A percentile compares a stretch with the other conserved stretches of the same genome.
Evolutionary conservation across 805 yeast species (phyloP).

Genomic region (Tanozyma kutaoensis): DNA sequence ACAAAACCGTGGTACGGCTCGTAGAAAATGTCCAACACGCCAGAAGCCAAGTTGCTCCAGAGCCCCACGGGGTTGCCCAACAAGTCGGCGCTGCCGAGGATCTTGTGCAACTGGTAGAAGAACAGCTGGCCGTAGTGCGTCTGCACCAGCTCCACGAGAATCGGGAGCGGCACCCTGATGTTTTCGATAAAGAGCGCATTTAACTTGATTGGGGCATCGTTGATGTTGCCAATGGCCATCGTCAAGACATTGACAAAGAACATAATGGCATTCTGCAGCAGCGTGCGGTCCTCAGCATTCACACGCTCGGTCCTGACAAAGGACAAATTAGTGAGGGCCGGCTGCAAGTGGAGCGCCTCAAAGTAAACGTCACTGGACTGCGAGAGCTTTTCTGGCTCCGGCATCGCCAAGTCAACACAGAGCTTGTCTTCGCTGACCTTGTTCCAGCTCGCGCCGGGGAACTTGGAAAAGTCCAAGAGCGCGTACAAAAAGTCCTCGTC

Average conservation of each 20-base stretch:
- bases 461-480: constrained; percentile 61
- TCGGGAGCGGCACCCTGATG: constrained; percentile 72
- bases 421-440: constrained; percentile 28
- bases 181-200: constrained; percentile 84
- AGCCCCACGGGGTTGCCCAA: constrained; percentile 96
- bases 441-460: constrained; percentile 78
- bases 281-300: constrained; percentile 46
- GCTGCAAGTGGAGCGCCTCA: constrained; percentile 87
- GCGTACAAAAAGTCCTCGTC: constrained; percentile 90
- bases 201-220: constrained; percentile 88
- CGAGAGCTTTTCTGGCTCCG: constrained; percentile 48
- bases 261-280: constrained; percentile 53
- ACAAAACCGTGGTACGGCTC: constrained; percentile 96
- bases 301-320: constrained; percentile 81
- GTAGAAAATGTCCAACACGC: constrained; percentile 90
- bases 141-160: constrained; percentile 52
- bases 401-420: constrained; percentile 50
- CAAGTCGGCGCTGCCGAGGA: constrained; percentile 92
- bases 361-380: constrained; percentile 71
- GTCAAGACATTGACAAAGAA: constrained; percentile 77
- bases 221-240: constrained; percentile 94
- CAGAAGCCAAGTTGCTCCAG: constrained; percentile 86
- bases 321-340: constrained; percentile 76
- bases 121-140: constrained; percentile 90
- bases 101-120: constrained; percentile 81